Evolutionary conservation across 2,329 filamentous ascomycete species (phyloP).

Genomic region (Cercospora brassicicola): DNA sequence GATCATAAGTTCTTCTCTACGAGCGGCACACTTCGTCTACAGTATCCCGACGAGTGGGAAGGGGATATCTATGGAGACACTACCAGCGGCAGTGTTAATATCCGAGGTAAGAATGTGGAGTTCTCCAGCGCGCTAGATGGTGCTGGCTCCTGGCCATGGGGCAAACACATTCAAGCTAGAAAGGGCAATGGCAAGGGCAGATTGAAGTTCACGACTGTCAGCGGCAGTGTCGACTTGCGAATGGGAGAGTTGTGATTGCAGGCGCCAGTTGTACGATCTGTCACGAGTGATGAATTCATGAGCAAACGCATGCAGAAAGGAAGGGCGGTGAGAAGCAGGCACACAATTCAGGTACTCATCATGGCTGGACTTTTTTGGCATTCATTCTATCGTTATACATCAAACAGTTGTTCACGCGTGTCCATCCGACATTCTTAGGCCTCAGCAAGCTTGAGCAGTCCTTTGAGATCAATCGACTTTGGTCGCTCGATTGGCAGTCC

Average conservation of each 20-base stretch:
- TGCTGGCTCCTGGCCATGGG: slow-evolving; percentile 32
- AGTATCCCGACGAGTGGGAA: slow-evolving; percentile 47
- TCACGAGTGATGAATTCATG: background rate
- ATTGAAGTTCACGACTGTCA: slow-evolving; percentile 38
- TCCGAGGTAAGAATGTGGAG: slow-evolving; percentile 44
- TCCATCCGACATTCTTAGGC: slow-evolving; percentile 6
- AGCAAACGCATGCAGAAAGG: background rate
- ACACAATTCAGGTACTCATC: background rate
- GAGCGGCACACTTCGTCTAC: slow-evolving; percentile 40
- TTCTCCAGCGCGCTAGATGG: slow-evolving; percentile 27
- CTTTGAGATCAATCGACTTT: slow-evolving; percentile 93
- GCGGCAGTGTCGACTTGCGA: slow-evolving; percentile 30
- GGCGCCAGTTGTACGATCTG: background rate
- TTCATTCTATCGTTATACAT: slow-evolving; percentile 5
- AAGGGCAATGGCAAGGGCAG: slow-evolving; percentile 42
- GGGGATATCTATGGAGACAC: slow-evolving; percentile 42
- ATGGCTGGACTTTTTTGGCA: background rate
- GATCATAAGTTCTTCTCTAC: slow-evolving; percentile 40
- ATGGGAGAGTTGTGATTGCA: slow-evolving; percentile 27
- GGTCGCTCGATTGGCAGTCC: slow-evolving; percentile 95
- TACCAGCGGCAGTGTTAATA: slow-evolving; percentile 41
- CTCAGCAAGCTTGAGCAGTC: slow-evolving; percentile 66
- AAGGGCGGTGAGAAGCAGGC: background rate
- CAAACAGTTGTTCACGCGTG: background rate
- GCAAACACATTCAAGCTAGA: slow-evolving; percentile 40